These are phyloP conservation scores for Nadsonia starkeyi-henricii DNA, from an alignment of 1,139 yeast species.

Conservation along the genomic window DNA sequence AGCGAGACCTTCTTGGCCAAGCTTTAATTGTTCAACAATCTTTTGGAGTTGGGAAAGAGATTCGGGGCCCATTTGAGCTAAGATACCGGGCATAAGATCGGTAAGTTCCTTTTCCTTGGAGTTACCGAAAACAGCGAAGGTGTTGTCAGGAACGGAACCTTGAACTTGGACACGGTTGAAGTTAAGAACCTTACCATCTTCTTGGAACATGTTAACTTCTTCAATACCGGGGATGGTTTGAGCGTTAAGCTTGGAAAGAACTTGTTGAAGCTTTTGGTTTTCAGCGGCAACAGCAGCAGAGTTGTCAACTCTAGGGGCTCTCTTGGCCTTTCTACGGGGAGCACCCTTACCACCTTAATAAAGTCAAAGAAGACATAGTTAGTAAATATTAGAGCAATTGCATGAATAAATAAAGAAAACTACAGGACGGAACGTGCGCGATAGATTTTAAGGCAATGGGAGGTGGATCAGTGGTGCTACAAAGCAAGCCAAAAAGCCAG, in stretches of 20 bases:
- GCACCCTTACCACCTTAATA: constrained; percentile 31
- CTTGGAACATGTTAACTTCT: constrained; percentile 96
- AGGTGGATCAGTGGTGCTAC: too few species aligned
- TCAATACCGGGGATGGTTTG: constrained; percentile 81
- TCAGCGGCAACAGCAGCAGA: constrained; percentile 51
- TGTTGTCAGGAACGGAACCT: constrained; percentile 82
- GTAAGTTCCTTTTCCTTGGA: constrained; percentile 89
- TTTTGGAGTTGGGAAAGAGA: constrained; percentile 80
- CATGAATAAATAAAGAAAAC: too few species aligned
- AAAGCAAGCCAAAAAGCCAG: too few species aligned
- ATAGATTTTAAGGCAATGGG: too few species aligned
- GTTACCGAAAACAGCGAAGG: constrained; percentile 89
- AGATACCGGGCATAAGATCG: constrained; percentile 87
- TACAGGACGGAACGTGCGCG: too few species aligned
- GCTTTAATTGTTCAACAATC: constrained; percentile 80
- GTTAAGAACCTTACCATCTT: constrained; percentile 91
- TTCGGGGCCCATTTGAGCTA: constrained; percentile 95
- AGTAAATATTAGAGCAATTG: too few species aligned
- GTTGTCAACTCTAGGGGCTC: constrained; percentile 28
- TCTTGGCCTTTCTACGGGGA: constrained; percentile 62
- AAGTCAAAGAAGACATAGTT: not conserved
- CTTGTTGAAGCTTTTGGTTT: constrained; percentile 82
- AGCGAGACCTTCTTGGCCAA: constrained; percentile 33
- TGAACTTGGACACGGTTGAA: constrained; percentile 93
- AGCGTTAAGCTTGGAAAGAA: constrained; percentile 81